phyloP scores from a whole-genome alignment of 73 alveolate genomes.

The Blepharisma japonicum region DNA sequence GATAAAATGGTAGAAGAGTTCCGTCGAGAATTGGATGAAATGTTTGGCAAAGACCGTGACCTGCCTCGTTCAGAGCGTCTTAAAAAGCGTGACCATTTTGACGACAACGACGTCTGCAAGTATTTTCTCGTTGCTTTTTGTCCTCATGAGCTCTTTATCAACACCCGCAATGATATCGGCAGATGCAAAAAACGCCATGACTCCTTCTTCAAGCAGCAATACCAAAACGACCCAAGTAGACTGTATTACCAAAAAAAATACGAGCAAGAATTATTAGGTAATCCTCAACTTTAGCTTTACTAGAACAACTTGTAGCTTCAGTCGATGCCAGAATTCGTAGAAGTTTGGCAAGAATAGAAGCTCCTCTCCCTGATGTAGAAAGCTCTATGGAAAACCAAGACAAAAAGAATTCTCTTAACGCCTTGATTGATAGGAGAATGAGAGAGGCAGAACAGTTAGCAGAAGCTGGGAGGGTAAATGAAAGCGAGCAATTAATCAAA shows the following conservation, averaged over 20 bases:
- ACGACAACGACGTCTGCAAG: slow-evolving; percentile 82
- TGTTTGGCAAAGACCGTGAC: slow-evolving; percentile 90
- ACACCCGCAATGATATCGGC: slow-evolving; percentile 80
- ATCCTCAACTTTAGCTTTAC: slow-evolving; percentile 49
- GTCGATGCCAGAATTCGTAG: slow-evolving; percentile 74
- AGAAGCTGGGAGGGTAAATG: slow-evolving; percentile 77
- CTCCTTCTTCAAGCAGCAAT: slow-evolving; percentile 73
- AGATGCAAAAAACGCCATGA: slow-evolving; percentile 86
- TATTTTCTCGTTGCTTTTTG: slow-evolving; percentile 80
- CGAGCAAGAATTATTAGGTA: slow-evolving; percentile 51
- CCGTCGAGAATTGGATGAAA: slow-evolving; percentile 74
- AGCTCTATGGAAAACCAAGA: slow-evolving; percentile 48
- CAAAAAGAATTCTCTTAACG: slow-evolving; percentile 44
- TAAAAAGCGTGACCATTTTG: slow-evolving; percentile 80
- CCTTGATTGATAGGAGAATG: slow-evolving; percentile 44
- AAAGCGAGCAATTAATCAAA: slow-evolving; percentile 72
- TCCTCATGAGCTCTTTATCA: slow-evolving; percentile 87
- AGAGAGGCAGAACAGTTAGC: slow-evolving; percentile 78
- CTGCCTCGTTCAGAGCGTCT: slow-evolving; percentile 72
- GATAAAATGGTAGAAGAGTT: slow-evolving; percentile 58
- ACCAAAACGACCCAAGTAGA: slow-evolving; percentile 64
- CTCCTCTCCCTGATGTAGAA: slow-evolving; percentile 68
- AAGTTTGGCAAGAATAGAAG: slow-evolving; percentile 75
- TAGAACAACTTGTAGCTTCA: slow-evolving; percentile 64
- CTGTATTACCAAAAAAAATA: slow-evolving; percentile 76